Base-by-base conservation (phyloP, 257 asterid species). In the Fraxinus pennsylvanica region DNA sequence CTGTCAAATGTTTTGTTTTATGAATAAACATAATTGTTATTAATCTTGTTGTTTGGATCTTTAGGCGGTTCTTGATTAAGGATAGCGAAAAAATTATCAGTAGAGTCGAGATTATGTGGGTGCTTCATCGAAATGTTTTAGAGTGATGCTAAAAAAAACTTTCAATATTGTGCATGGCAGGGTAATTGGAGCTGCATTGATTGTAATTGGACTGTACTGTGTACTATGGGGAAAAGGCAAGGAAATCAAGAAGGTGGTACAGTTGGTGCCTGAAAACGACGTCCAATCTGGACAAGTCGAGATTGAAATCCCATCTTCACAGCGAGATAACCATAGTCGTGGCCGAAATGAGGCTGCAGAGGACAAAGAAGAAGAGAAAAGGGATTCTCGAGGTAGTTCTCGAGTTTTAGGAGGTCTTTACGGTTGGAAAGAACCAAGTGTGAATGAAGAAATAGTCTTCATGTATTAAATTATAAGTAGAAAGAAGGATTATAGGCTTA, bases 181-280 rank as follows among this genome's bases (percentile, higher is more conserved):
- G 83, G 67, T 90, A 76, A 35, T 90, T 10, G 94, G 94, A 52
- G 91, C 82, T 5, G 33, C 82, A 27, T 43, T 90, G 43, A 90
- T 90, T 2, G 79, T 88, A 25, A 71, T 50, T 6, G 92, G 92
- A 22, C 7, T 90, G n/a, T 88, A 90, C 71, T n/a, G 74, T 19
- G 90, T 90, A 10, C 71, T 90, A 66, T 86, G 91, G 91, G 92
- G 92, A 19, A 88, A 84, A 74, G 86, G 85, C 32, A 81, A 68
- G 71, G 90, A 88, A 66, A 15, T 81, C 72, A 88, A 81, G 76
- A 82, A 74, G 52, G 73, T 63, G 45, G 79, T 81, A 0, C 87
- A 76, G 36, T 47, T 83, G 84, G 80, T 79, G 87, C 87, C 90
- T 7, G 82, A 77, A 15, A 59, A 47, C 2, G 41, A 74, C 5